Percentiles rank a stretch among this genome's conserved stretches.
These are phyloP conservation scores for Podaxis mareebaensis DNA, from an alignment of 768 basidiomycete species.

Conservation along the genomic window DNA sequence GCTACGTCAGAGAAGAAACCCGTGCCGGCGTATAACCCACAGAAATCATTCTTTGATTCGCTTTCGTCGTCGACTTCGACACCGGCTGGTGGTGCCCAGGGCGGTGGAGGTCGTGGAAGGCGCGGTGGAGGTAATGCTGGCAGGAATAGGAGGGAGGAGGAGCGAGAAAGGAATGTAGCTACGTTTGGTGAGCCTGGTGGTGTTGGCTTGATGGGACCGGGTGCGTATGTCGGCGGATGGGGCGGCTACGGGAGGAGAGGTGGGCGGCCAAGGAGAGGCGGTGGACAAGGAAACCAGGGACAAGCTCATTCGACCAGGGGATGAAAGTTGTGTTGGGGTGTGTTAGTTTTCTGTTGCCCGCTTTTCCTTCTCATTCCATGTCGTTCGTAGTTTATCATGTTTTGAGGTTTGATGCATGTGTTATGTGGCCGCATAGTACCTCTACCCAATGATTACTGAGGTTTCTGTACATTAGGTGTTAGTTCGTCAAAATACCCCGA, in stretches of 20 bases:
- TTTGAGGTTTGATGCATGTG: background rate
- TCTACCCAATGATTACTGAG: background rate
- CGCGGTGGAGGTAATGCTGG: constrained; percentile 47
- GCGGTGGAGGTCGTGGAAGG: constrained; percentile 37
- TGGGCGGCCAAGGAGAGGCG: constrained; percentile 36
- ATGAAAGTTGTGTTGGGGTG: constrained; percentile 4
- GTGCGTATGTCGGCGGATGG: constrained; percentile 79
- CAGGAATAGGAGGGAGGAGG: constrained; percentile 76
- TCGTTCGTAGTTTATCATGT: background rate
- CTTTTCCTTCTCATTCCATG: background rate
- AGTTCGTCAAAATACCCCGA: no score
- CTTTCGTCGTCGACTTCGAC: constrained; percentile 41
- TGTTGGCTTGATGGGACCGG: constrained; percentile 74
- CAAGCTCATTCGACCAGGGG: constrained; percentile 20
- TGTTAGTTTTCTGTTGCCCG: background rate
- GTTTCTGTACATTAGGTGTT: background rate
- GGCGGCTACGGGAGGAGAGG: constrained; percentile 64
- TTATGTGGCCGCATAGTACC: background rate
- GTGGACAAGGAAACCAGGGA: constrained; percentile 24
- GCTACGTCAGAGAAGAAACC: constrained; percentile 36
- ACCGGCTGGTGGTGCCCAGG: constrained; percentile 18
- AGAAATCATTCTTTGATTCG: constrained; percentile 82
- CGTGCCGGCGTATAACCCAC: constrained; percentile 66
- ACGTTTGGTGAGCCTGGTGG: constrained; percentile 88
- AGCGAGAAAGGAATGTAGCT: constrained; percentile 80